Base-by-base conservation (phyloP, 352 stramenopile genomes). In the Pythium sukuiense region DNA sequence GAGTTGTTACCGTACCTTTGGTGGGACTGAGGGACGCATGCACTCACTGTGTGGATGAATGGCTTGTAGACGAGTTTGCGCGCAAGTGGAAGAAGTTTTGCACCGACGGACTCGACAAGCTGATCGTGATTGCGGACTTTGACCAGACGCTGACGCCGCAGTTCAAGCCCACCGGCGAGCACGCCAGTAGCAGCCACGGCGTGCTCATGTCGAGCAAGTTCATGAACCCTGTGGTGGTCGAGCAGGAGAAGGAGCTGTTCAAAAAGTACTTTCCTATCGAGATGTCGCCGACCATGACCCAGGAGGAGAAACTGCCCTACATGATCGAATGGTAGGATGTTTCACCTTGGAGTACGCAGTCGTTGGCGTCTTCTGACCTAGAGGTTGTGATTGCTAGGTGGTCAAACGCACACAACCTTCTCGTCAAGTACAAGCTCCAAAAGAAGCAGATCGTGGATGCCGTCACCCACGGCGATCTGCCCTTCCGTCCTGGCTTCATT, bases 241-340 rank as follows among this genome's bases (percentile, higher is more conserved):
- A 32, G 35, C 56, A 60, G 32, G 67, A 66, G 50, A 65, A 50
- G 27, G 71, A 78, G 26, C 71, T 89, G 39, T 95, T 93, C 43
- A 61, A 80, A 43, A 79, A 86, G 52, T 95, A 88, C 75, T 95
- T 85, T 49, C 84, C 86, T 3, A 93, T 95, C 46, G 80, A 95
- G 52, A 77, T 85, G 59, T 91, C 84, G 16, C 65, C 76, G n/a
- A 81, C 71, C 18, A 67, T 95, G 48, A 75, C 81, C 1, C 70
- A 83, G 16, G 80, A 76, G 6, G 83, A 95, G 60, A 95, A 95
- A 65, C 76, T 93, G 18, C 86, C 86, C 29, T 85, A 77, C 65
- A 90, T 95, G 78, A 69, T 90, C 43, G 72, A 92, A 39, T 93
- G 84, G 84, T 59, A 37, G 26, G 55, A 57, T 20, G n/a, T 6